Base-by-base conservation (phyloP, 2,329 filamentous ascomycete genomes). In the Cladosporium sp. region DNA sequence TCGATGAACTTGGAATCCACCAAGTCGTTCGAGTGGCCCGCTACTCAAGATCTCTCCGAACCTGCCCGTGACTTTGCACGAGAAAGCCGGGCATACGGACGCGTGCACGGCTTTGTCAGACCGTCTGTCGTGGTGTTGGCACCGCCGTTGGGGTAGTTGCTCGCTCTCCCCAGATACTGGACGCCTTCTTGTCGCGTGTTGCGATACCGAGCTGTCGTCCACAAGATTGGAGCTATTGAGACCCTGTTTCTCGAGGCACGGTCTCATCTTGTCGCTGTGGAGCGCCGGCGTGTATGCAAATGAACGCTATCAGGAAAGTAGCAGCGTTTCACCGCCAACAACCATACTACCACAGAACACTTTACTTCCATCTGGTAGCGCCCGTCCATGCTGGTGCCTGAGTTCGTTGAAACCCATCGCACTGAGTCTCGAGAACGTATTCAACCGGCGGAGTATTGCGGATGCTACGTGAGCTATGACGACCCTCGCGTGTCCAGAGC, bases 1-100 rank as follows among this genome's bases (percentile, higher is more conserved):
- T 48, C 39, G 58, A 43, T 48, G 7, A 49, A 30, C 18, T 49
- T 49, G 39, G 54, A 60, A 60, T 49, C 58, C 58, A 60, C 54
- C 59, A 62, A 25, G 32, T 23, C 23, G 30, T 62, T 36, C 26
- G 13, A 32, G 18, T 53, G 48, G 18, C 14, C 59, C 59, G 46
- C 48, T 53, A 18, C 46, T 54, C 48, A 32, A 26, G 25, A 39
- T 36, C 46, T 25, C n/a, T 51, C 59, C 59, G 58, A 23, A 10
- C 23, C n/a, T 51, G n/a, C 26, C 58, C 58, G 58, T 34, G 28
- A 34, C 8, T 21, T 57, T 57, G 21, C 30, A 23, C 16, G 21
- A 34, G 53, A 21, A n/a, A 57, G 16, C 21, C 53, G 53, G 53
- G 53, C 30, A 30, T 57, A 36, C 53, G 53, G 53, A 36, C 32